These are phyloP conservation scores for Fragaria iinumae DNA, from an alignment of 306 rosid species.

Conservation along the genomic window DNA sequence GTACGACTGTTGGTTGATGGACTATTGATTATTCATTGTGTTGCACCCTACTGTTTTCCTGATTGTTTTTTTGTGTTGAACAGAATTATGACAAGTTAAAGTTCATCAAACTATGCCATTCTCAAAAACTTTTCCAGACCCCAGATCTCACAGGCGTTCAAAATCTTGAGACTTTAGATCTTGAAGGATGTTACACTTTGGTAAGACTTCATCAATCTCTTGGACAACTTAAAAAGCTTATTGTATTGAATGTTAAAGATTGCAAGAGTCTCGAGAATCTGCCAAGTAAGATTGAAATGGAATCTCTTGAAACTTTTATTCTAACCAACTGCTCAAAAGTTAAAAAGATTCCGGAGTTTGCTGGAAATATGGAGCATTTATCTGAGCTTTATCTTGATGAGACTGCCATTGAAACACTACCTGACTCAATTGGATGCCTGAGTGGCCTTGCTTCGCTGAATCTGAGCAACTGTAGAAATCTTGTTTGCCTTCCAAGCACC, in stretches of 20 bases:
- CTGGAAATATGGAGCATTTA: background rate
- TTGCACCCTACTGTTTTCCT: too few species aligned
- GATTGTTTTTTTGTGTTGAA: too few species aligned
- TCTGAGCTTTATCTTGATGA: background rate
- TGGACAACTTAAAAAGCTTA: background rate
- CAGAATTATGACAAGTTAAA: background rate
- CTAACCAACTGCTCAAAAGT: background rate
- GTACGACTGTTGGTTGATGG: background rate
- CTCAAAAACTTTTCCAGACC: background rate
- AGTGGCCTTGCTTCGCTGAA: background rate
- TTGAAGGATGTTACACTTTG: background rate
- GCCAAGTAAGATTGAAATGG: background rate
- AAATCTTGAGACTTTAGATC: background rate
- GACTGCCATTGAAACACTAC: background rate
- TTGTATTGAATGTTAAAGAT: background rate
- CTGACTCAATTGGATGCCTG: background rate
- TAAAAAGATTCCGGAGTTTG: background rate
- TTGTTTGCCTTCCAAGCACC: slow-evolving; percentile 3
- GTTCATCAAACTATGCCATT: background rate
- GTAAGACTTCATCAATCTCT: background rate
- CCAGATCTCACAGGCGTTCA: background rate
- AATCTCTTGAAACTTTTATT: background rate
- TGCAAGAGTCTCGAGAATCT: background rate
- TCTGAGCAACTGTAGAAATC: background rate
- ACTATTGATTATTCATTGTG: too few species aligned